These are phyloP conservation scores for Periconia sp. DNA, from an alignment of 2,329 filamentous ascomycete species.

Conservation along the genomic window DNA sequence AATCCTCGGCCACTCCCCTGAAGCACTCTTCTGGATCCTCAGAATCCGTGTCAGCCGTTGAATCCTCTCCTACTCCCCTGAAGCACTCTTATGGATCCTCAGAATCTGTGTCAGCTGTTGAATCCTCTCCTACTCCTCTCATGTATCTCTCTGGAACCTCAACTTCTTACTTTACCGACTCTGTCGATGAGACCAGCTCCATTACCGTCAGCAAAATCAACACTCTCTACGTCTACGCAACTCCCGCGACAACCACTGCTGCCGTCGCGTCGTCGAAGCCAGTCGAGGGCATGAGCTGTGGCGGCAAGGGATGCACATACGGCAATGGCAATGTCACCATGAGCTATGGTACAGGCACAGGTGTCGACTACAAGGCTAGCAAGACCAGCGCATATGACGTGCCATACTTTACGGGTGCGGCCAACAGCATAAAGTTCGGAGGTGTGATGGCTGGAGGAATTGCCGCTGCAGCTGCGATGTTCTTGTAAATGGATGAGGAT, in stretches of 20 bases:
- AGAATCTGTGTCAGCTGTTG: constrained; percentile 1
- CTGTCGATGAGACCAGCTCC: too few relatives aligned
- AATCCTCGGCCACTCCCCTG: not conserved
- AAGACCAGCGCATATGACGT: constrained; percentile 17
- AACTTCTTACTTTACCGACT: too few relatives aligned
- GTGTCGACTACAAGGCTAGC: constrained; percentile 10
- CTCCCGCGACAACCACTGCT: not conserved
- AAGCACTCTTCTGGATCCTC: constrained; percentile 5
- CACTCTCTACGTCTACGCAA: not conserved
- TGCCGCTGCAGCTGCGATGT: constrained; percentile 17
- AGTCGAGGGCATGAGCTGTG: not conserved
- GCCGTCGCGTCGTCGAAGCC: not conserved
- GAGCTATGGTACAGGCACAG: constrained; percentile 11
- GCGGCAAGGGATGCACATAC: constrained; percentile 4
- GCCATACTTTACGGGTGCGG: constrained; percentile 31
- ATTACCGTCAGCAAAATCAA: constrained; percentile 8
- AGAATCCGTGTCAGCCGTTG: constrained; percentile 1
- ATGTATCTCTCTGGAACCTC: too few relatives aligned
- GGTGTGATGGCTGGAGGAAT: constrained; percentile 18
- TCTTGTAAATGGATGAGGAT: constrained; percentile 18
- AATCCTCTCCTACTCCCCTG: constrained; percentile 1
- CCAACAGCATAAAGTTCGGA: constrained; percentile 18
- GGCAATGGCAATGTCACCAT: constrained; percentile 13
- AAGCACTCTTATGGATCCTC: too few relatives aligned
- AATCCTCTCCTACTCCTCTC: constrained; percentile 2